These are phyloP conservation scores for Anastatica hierochuntica DNA, from an alignment of 345 rosid genomes.

Conservation along the genomic window DNA sequence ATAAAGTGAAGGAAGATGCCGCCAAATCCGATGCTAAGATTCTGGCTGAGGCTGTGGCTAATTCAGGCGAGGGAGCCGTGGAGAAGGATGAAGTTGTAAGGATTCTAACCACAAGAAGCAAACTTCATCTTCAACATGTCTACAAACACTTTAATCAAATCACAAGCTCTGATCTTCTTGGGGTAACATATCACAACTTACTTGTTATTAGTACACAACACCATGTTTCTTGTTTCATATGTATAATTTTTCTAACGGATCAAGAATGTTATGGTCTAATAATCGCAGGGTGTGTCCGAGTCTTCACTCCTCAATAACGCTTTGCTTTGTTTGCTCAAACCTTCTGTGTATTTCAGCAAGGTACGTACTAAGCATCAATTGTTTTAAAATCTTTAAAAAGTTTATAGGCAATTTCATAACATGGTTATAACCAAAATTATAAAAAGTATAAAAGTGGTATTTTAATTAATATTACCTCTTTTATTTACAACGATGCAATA, in stretches of 20 bases:
- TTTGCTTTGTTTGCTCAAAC: slow-evolving; percentile 54
- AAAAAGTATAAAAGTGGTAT: too few species aligned
- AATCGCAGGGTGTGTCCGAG: slow-evolving; percentile 42
- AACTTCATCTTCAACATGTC: slow-evolving; percentile 47
- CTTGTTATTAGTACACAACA: neutral
- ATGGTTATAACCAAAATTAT: too few species aligned
- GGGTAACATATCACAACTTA: slow-evolving; percentile 27
- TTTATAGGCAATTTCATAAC: too few species aligned
- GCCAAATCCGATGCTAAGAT: slow-evolving; percentile 63
- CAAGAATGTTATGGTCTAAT: neutral
- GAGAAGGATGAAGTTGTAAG: slow-evolving; percentile 61
- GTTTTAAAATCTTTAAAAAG: neutral
- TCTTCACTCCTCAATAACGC: slow-evolving; percentile 36
- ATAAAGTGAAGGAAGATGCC: slow-evolving; percentile 37
- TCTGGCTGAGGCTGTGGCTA: slow-evolving; percentile 32
- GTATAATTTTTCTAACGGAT: neutral
- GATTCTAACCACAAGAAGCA: slow-evolving; percentile 79
- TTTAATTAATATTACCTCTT: neutral
- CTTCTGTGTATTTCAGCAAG: slow-evolving; percentile 59
- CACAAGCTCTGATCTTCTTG: slow-evolving; percentile 35
- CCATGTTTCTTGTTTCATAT: neutral
- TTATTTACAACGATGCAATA: neutral
- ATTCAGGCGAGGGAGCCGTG: slow-evolving; percentile 25
- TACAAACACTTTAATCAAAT: slow-evolving; percentile 42
- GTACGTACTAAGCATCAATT: slow-evolving; percentile 32